phyloP scores from a whole-genome alignment of 352 stramenopile genomes.

The Paralagenidium karlingii region DNA sequence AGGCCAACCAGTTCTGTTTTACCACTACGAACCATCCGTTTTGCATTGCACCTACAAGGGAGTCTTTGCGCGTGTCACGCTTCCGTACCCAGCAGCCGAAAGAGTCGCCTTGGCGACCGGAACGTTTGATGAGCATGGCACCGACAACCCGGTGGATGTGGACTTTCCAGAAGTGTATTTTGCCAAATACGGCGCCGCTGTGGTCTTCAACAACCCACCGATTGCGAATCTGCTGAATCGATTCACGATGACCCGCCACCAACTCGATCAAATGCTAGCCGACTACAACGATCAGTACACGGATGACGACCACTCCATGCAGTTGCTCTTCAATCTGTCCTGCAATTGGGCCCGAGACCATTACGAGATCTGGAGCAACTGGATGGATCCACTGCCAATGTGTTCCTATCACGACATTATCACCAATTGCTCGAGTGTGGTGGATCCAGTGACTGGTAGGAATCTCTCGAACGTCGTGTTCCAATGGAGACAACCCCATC shows the following conservation, averaged over 20 bases:
- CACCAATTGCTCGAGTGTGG: constrained; percentile 28
- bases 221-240: constrained; percentile 6
- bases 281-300: not conserved
- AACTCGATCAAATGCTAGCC: constrained; percentile 22
- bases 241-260: constrained; percentile 13
- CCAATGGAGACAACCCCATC: constrained; percentile 15
- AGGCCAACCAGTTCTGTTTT: constrained; percentile 26
- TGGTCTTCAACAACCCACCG: not conserved
- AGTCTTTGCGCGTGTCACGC: constrained; percentile 24
- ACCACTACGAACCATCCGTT: constrained; percentile 33
- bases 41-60: constrained; percentile 23
- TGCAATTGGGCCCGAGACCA: constrained; percentile 20
- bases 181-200: constrained; percentile 14
- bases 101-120: constrained; percentile 16
- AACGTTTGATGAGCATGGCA: constrained; percentile 32
- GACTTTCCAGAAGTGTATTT: constrained; percentile 23
- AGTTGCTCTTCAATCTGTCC: not conserved
- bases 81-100: constrained; percentile 17
- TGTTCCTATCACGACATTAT: too few species aligned
- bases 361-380: constrained; percentile 15
- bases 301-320: too few species aligned
- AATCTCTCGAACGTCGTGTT: constrained; percentile 11
- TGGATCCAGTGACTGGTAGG: constrained; percentile 13
- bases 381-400: constrained; percentile 10
- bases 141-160: constrained; percentile 24